Conservation (phyloP, 352 stramenopile species). For the Lagenidium giganteum region DNA sequence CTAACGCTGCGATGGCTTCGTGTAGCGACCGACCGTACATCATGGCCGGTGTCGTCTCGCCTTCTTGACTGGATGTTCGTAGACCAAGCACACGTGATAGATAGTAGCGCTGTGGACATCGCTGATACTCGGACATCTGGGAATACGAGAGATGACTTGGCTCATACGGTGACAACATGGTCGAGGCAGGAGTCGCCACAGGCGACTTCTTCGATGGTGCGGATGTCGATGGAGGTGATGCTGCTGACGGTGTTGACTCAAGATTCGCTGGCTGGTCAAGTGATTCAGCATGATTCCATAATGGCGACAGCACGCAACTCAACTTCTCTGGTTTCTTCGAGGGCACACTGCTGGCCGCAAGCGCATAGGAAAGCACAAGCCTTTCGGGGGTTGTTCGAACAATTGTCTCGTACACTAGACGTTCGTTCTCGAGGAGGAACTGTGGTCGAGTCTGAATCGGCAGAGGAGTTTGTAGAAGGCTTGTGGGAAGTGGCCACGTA, state of each 20-base stretch:
- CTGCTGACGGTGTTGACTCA: not conserved
- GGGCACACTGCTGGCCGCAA: conserved; percentile 8
- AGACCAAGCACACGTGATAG: conserved; percentile 37
- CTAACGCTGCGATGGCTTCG: conserved; percentile 61
- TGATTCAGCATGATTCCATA: too few species aligned
- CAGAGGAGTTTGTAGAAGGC: conserved; percentile 41
- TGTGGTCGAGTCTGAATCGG: conserved; percentile 52
- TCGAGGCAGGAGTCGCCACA: not conserved
- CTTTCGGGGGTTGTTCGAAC: conserved; percentile 13
- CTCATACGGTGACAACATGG: conserved; percentile 25
- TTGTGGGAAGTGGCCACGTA: conserved; percentile 49
- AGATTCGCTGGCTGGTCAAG: not conserved
- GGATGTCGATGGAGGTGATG: not conserved
- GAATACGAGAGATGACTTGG: conserved; percentile 74
- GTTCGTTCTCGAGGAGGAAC: conserved; percentile 40
- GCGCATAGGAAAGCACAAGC: conserved; percentile 51
- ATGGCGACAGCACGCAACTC: conserved; percentile 22
- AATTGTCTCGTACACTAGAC: conserved; percentile 42
- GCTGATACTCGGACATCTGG: conserved; percentile 75
- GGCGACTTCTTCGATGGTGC: not conserved
- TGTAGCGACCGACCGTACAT: conserved; percentile 72
- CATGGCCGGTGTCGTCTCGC: conserved; percentile 48
- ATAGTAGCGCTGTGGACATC: conserved; percentile 79
- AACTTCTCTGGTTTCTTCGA: conserved; percentile 27
- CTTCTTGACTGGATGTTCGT: conserved; percentile 30